Evolutionary conservation across 2,329 filamentous ascomycete genomes (phyloP).

Genomic region (Ilyonectria mors-panacis): DNA sequence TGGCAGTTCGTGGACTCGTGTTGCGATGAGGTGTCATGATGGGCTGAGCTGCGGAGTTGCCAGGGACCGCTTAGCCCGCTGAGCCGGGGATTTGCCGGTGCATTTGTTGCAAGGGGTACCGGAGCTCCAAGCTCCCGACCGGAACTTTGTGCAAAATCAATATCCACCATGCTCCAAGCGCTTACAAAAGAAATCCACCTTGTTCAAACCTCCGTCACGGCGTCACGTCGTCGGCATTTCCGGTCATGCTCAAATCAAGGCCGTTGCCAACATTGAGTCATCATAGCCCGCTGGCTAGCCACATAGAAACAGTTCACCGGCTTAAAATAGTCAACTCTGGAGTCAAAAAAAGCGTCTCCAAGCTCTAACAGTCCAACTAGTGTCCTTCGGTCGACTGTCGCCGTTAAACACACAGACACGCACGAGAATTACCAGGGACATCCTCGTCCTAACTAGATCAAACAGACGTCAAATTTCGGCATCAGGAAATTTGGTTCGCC

Average conservation of each 20-base stretch:
- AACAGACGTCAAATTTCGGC: conserved; percentile 22
- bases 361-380: not conserved
- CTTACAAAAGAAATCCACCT: conserved; percentile 6
- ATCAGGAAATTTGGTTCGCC: conserved; percentile 26
- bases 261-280: not conserved
- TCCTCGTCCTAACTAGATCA: conserved; percentile 30
- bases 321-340: not conserved
- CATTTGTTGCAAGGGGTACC: conserved; percentile 17
- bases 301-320: not conserved
- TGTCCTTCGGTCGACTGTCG: not conserved
- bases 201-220: not conserved
- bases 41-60: conserved; percentile 41
- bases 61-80: not conserved
- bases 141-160: conserved; percentile 21
- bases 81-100: conserved; percentile 45
- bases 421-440: conserved; percentile 35
- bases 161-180: conserved; percentile 11
- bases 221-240: conserved; percentile 2
- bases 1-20: conserved; percentile 37
- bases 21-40: conserved; percentile 52
- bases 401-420: not conserved
- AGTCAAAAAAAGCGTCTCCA: not conserved
- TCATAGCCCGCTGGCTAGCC: too few species aligned
- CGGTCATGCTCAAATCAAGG: not conserved
- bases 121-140: conserved; percentile 7